A percentile compares a stretch with the other conserved stretches of the same genome.
These are phyloP conservation scores for Coleophoma cylindrospora DNA, from an alignment of 2,329 filamentous ascomycete genomes.

Conservation along the genomic window DNA sequence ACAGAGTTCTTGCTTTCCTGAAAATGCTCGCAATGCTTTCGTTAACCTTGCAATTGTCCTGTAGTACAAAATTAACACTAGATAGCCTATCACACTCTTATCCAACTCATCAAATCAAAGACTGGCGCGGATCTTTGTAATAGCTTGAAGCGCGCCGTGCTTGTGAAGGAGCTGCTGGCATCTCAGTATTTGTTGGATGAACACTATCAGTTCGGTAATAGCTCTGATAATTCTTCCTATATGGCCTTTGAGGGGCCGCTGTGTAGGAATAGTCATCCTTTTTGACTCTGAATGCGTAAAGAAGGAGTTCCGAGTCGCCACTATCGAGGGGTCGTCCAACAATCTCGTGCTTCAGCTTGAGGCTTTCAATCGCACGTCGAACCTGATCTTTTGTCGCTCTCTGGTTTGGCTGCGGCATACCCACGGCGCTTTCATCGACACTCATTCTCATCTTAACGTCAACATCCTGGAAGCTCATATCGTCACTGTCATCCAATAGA, in stretches of 20 bases:
- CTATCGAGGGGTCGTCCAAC: constrained; percentile 7
- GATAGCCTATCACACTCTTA: no score
- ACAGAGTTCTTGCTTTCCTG: no score
- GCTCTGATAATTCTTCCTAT: background rate
- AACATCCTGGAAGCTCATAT: constrained; percentile 4
- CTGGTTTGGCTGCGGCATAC: background rate
- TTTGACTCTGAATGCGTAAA: constrained; percentile 9
- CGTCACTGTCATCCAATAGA: background rate
- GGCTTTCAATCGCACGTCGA: constrained; percentile 4
- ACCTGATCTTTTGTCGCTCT: constrained; percentile 4
- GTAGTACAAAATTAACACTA: no score
- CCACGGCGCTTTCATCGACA: background rate
- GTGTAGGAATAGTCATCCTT: background rate
- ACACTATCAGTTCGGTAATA: no score
- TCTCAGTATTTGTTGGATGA: no score
- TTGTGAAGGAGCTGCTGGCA: no score
- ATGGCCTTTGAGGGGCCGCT: background rate
- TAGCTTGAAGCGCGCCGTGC: no score
- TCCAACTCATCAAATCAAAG: no score
- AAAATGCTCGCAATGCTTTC: no score
- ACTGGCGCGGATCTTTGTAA: no score
- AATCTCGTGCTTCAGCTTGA: constrained; percentile 5
- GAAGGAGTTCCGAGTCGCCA: constrained; percentile 6
- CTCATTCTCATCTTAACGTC: constrained; percentile 8
- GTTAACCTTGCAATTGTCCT: no score